Percentiles rank a stretch among this genome's conserved stretches.
Evolutionary conservation across 176 grass and related monocot species (phyloP).

Genomic region (Musa schizocarpa): DNA sequence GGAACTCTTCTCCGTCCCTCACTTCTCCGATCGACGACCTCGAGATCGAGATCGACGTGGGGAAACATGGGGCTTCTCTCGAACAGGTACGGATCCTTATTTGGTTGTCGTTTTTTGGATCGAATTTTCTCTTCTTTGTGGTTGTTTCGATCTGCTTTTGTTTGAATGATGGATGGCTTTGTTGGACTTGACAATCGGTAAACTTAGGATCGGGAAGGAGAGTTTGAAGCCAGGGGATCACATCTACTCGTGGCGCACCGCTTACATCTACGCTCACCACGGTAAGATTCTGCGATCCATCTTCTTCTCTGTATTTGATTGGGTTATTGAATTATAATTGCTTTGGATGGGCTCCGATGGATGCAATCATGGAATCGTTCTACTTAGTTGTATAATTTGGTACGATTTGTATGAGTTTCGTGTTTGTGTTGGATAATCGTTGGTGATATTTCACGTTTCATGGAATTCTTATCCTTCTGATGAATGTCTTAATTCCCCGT

Average conservation of each 20-base stretch:
- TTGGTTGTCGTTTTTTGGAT: background rate
- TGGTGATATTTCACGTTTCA: too few species aligned
- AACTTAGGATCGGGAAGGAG: conserved; percentile 47
- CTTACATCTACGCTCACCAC: conserved; percentile 69
- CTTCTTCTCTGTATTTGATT: background rate
- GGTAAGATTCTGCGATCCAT: conserved; percentile 14
- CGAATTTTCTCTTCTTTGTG: background rate
- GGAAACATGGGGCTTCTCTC: conserved; percentile 20
- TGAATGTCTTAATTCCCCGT: too few species aligned
- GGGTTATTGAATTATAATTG: background rate
- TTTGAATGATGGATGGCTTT: background rate
- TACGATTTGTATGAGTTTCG: background rate
- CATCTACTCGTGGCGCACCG: conserved; percentile 70
- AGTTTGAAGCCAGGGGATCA: conserved; percentile 67
- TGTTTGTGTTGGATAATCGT: background rate
- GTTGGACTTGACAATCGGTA: background rate
- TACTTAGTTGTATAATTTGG: too few species aligned
- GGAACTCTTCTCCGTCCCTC: too few species aligned
- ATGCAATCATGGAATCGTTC: too few species aligned
- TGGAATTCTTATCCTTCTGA: too few species aligned
- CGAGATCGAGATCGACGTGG: too few species aligned
- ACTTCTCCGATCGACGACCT: too few species aligned
- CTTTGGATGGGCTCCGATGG: background rate
- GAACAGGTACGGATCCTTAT: conserved; percentile 11
- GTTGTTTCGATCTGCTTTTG: background rate